A percentile compares a stretch with the other conserved stretches of the same genome.
Conservation (phyloP, 345 rosid genomes). For the Cardamine chenopodiifolia region DNA sequence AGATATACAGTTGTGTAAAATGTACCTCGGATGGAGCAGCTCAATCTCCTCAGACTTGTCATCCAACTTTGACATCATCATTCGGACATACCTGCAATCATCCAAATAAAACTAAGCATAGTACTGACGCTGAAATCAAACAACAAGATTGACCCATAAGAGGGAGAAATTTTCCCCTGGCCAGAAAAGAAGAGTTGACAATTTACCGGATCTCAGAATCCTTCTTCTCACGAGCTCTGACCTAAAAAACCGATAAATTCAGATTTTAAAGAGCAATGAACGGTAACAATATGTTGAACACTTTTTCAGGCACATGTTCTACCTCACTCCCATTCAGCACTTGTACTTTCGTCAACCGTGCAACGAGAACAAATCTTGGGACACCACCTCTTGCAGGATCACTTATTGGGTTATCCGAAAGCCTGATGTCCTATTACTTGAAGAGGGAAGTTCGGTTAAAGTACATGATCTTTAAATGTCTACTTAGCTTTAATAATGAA, state of each 20-base stretch:
- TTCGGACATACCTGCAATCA: constrained; percentile 71
- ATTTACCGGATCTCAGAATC: constrained; percentile 93
- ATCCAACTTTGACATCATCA: constrained; percentile 65
- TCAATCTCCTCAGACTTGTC: constrained; percentile 57
- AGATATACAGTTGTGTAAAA: not conserved
- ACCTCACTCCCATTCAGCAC: constrained; percentile 98
- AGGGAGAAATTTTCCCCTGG: no score
- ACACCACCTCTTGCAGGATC: constrained; percentile 78
- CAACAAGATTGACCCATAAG: not conserved
- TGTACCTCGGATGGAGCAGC: constrained; percentile 78
- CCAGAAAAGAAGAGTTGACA: not conserved
- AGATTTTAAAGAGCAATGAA: constrained; percentile 26
- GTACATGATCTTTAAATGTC: not conserved
- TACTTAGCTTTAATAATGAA: constrained; percentile 2
- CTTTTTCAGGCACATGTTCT: constrained; percentile 31
- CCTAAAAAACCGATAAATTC: constrained; percentile 48
- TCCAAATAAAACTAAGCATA: constrained; percentile 2
- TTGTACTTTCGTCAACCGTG: constrained; percentile 76
- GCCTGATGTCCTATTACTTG: constrained; percentile 73
- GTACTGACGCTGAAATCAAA: not conserved
- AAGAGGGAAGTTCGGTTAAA: constrained; percentile 21
- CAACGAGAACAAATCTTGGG: constrained; percentile 78
- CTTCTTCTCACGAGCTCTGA: constrained; percentile 81
- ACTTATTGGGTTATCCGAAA: constrained; percentile 81
- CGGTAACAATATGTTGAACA: constrained; percentile 12